Base-by-base conservation (phyloP, 306 rosid genomes). In the Dryas octopetala region DNA sequence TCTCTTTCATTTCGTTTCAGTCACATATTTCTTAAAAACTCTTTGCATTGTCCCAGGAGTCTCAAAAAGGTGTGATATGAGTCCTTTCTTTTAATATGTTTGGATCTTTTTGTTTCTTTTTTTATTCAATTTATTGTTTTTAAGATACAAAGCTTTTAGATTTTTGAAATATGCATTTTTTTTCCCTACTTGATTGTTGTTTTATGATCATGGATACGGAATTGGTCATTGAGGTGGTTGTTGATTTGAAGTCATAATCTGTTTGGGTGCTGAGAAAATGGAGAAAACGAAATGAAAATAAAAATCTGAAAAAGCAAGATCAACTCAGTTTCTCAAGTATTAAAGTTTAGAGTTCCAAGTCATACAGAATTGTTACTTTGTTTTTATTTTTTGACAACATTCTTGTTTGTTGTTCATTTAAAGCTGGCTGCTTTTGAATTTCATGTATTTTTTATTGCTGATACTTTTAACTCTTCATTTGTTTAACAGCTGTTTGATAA, bases 401-500 rank as follows among this genome's bases (percentile, higher is more conserved):
- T 32, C 38, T 32, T 23, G 7, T 41, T 23, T 59, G 12, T 23
- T 70, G 62, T 41, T 12, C 4, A 4, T 11, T 63, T 23, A 52
- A 19, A 48, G 43, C 16, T 50, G 58, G 13, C 65, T 74, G 53
- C 62, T 76, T 72, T 28, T 1, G 51, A 65, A 66, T 68, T 58
- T 58, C 63, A 16, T 65, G 23, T 17, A 58, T 68, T 51, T 59
- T 6, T 44, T 60, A 55, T 62, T 2, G 67, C 55, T 28, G 68
- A 9, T 41, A 9, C 47, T 26, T 52, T 60, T 62, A 54, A 12
- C 48, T 53, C 5, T 76, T 74, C 7, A 28, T 71, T 73, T 83
- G 74, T 70, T 76, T 66, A 70, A 68, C 79, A 80, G 90, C 67
- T 66, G 23, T 81, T 54, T 71, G 73, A 71, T 74, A 40, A 81